Base-by-base conservation (phyloP, 805 yeast species). In the Candida sanyiensis region DNA sequence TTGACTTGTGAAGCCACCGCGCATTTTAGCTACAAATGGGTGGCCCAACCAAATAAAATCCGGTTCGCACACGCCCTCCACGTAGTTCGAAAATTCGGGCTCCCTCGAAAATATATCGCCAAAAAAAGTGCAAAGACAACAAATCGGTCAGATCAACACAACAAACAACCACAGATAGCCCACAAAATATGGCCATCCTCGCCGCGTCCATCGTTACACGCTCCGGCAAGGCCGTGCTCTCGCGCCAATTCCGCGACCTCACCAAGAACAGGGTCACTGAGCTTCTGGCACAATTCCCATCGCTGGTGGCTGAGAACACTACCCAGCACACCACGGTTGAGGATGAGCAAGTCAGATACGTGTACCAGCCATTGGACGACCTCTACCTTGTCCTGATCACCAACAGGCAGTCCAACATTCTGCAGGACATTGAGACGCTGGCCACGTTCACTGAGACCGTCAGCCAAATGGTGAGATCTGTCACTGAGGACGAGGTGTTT, bases 171-270 rank as follows among this genome's bases (percentile, higher is more conserved):
- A 16, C 31, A 37, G 11, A 21, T 13, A 33, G 19, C 21, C 33
- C 3, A 28, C 16, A 28, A 12, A 36, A 28, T 25, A 69, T 69
- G 95, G 89, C 77, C 46, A 87, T 84, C 38, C 70, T 90, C 58
- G 96, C 98, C 38, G 97, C 96, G 34, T 84, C 96, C 30, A 84
- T 93, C 52, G 85, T 96, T 62, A 82, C 96, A 29, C 86, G 89
- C 53, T 82, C 87, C 43, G 98, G 98, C 42, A 90, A 88, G 54
- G 85, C 96, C 18, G 75, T 93, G 50, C 67, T 93, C 35, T 85
- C 96, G 19, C 78, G 99, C 57, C 97, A 88, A 66, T 93, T 90
- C 66, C 75, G 78, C 45, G 96, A 87, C 46, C 64, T 93, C 51
- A 70, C 84, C 35, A 81, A 81, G 56, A 95, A 89, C 55, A 72